Evolutionary conservation across 1,284 basidiomycete species (phyloP).

Genomic region (Boletus smithii): DNA sequence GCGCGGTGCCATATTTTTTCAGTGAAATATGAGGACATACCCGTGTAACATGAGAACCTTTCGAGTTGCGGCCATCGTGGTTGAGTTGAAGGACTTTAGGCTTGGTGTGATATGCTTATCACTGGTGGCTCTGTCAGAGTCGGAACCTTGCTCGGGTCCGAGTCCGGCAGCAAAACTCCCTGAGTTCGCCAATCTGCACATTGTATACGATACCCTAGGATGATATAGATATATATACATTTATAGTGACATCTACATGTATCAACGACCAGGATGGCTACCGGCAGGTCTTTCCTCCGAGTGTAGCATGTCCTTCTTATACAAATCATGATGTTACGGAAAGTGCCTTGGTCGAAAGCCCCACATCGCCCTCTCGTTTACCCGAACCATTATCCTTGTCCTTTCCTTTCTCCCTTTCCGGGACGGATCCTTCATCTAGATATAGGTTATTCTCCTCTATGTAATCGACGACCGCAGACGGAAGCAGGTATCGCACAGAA

Average conservation of each 20-base stretch:
- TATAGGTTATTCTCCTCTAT: conserved; percentile 83
- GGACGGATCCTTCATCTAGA: conserved; percentile 52
- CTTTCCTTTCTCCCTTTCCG: conserved; percentile 44
- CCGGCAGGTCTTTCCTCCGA: neutral
- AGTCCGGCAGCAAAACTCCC: no score
- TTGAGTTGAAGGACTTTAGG: no score
- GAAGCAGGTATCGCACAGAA: conserved; percentile 91
- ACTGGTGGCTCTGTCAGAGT: no score
- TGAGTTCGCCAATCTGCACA: no score
- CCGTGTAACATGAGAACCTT: conserved; percentile 35
- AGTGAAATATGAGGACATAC: conserved; percentile 15
- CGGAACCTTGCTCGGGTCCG: no score
- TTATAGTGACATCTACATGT: no score
- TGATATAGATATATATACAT: no score
- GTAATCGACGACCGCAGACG: conserved; percentile 90
- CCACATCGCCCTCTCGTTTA: conserved; percentile 23
- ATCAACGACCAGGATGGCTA: neutral
- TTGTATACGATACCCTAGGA: no score
- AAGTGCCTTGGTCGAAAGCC: conserved; percentile 8
- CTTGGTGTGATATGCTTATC: no score
- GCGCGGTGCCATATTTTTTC: neutral
- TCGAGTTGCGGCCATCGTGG: no score
- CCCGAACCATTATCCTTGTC: conserved; percentile 32
- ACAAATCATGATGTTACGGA: conserved; percentile 1
- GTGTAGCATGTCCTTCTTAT: no score